phyloP scores from a whole-genome alignment of 1,284 basidiomycete genomes.

The Cystobasidium slooffiae region DNA sequence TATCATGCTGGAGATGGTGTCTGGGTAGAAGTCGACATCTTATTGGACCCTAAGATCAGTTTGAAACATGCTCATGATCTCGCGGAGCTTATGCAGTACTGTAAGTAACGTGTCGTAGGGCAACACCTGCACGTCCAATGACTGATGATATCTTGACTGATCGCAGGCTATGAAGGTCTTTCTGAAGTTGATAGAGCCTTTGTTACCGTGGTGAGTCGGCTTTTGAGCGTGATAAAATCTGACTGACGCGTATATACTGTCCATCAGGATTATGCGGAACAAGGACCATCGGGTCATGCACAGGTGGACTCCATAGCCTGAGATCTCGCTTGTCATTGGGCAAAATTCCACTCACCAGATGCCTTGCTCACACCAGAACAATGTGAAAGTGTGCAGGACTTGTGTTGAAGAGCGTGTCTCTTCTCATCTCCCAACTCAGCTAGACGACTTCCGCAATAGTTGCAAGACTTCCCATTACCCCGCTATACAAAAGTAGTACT shows the following conservation, averaged over 20 bases:
- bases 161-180: slow-evolving; percentile 31
- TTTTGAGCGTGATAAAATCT: not conserved
- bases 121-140: not conserved
- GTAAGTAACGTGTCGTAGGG: not conserved
- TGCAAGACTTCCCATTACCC: no score
- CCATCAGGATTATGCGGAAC: slow-evolving; percentile 28
- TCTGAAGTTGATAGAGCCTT: slow-evolving; percentile 38
- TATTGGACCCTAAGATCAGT: slow-evolving; percentile 16
- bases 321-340: no score
- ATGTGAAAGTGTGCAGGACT: no score
- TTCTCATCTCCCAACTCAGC: no score
- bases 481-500: no score
- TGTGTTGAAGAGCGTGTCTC: no score
- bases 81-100: slow-evolving; percentile 43
- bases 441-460: no score
- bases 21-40: slow-evolving; percentile 36
- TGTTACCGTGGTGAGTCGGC: slow-evolving; percentile 29
- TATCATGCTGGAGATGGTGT: slow-evolving; percentile 41
- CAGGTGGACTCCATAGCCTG: not conserved
- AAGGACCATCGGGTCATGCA: slow-evolving; percentile 31
- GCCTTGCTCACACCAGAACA: no score
- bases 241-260: not conserved
- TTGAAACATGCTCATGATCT: slow-evolving; percentile 35
- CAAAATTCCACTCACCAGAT: no score
- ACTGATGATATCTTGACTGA: not conserved